A percentile compares a stretch with the other conserved stretches of the same genome.
phyloP scores from a whole-genome alignment of 805 yeast genomes.

The Saccharomycopsis malanga region DNA sequence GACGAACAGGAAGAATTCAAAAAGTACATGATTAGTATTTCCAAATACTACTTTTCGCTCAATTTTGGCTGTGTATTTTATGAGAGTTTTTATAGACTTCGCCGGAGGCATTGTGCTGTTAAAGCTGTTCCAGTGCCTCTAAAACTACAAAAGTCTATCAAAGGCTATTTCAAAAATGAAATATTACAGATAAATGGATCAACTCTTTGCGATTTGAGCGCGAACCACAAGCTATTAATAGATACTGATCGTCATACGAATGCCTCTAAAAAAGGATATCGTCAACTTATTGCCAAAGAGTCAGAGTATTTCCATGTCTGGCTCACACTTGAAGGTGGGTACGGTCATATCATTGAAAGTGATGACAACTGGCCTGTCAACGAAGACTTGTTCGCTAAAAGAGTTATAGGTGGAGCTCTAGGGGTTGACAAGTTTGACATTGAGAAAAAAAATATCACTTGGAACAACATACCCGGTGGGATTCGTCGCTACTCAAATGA shows the following conservation, averaged over 20 bases:
- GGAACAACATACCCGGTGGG: slow-evolving; percentile 9
- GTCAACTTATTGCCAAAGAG: slow-evolving; percentile 36
- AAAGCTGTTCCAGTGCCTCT: slow-evolving; percentile 39
- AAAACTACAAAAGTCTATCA: slow-evolving; percentile 27
- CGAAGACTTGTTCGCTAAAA: slow-evolving; percentile 40
- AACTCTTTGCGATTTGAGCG: slow-evolving; percentile 34
- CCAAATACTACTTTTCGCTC: slow-evolving; percentile 33
- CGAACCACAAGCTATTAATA: slow-evolving; percentile 32
- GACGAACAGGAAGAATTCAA: slow-evolving; percentile 39
- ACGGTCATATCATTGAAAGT: slow-evolving; percentile 45
- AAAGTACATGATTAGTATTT: slow-evolving; percentile 36
- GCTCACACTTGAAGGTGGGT: slow-evolving; percentile 40
- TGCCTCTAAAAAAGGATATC: slow-evolving; percentile 28
- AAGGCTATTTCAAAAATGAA: slow-evolving; percentile 38
- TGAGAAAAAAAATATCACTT: slow-evolving; percentile 26
- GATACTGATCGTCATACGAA: slow-evolving; percentile 31
- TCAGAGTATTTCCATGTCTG: slow-evolving; percentile 48
- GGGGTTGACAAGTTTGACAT: slow-evolving; percentile 32
- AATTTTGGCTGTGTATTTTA: slow-evolving; percentile 37
- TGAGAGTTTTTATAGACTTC: slow-evolving; percentile 28
- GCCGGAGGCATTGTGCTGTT: slow-evolving; percentile 34
- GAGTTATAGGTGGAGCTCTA: slow-evolving; percentile 40
- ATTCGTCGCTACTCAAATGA: slow-evolving; percentile 5
- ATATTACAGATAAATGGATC: slow-evolving; percentile 27
- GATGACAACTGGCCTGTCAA: slow-evolving; percentile 34